Evolutionary conservation across 352 stramenopile species (phyloP), one percentile per base, ranked within the genome.

Genomic region (Phytophthora cryptogea): DNA sequence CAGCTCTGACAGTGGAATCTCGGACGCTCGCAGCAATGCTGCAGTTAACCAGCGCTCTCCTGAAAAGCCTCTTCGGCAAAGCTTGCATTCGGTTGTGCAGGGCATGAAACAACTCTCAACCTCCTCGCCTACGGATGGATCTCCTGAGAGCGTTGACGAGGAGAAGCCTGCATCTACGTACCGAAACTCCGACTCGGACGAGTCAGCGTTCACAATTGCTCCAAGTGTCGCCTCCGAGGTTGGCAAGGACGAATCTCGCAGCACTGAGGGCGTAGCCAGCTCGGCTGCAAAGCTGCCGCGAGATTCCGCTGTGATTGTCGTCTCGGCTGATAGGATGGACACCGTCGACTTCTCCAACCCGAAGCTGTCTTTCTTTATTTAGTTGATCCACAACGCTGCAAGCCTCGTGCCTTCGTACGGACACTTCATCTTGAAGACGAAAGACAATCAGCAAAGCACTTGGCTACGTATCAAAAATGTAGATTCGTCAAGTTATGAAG

Each of bases 331-430:
- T 45, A 63, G 67, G 35, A 76, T 80, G 59, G 71, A 80, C 40
- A 70, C 67, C 28, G 46, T 80, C 23, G 71, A 80, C 46, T 76
- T 80, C 32, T 67, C 71, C 31, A 74, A 80, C 40, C 67, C 71
- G 13, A 57, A 76, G 33, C 40, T 80, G 40, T 76, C 67, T 6
- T 75, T 80, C 47, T 80, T 77, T 63, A 66, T 80, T 48, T 80
- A 78, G 59, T 54, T 35, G 28, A 13, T 54, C 39, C 56, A 11
- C 11, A 23, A 23, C 20, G 32, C 32, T 36, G 9, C 5, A 10
- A 36, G 31, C 31, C 31, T 36, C 33, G 11, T 40, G 13, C 5
- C 35, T 14, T 40, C 9, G 33, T 40, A 40, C 33, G 14, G 9
- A 16, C 31, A 37, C 32, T 57, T 62, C 40, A 67, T 59, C 49